Base-by-base conservation (phyloP, 2,329 filamentous ascomycete genomes). In the Monilinia aucupariae region DNA sequence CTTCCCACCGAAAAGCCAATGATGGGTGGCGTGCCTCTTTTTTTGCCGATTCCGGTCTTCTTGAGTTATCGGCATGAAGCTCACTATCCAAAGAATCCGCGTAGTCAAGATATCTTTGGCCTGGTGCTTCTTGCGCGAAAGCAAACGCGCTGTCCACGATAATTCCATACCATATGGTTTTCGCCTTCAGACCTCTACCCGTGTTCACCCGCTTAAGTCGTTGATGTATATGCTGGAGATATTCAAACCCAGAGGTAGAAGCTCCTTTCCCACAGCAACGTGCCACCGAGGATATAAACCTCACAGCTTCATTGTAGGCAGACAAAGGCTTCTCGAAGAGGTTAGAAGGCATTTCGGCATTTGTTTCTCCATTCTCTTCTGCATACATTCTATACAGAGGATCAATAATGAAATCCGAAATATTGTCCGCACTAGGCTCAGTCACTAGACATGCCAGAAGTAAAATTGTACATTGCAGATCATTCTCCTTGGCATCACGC, bases 1-100 rank as follows among this genome's bases (percentile, higher is more conserved):
- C 81, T 69, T 84, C 82, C 81, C 81, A 84, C 39, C 78, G 73
- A 72, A 76, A 82, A n/a, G 66, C 60, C 20, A 63, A 45, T 34
- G 30, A 39, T 32, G 43, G 43, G 49, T 64, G 17, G 41, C 34
- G 49, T 59, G 64, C 20, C 67, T 71, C 27, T 66, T 67, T 27
- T 59, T 55, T 27, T 22, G 30, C 22, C 8, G 22, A 27, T 30
- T 22, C 22, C 10, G 39, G 39, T 13, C 50, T 53, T 9, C 22
- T 45, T 10, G 32, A 27, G 22, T 12, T 54, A 13, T 25, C 41
- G n/a, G 59, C 30, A n/a, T 61, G 49, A n/a, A 54, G 59, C 22
- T 62, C 43, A 25, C 43, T 20, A 41, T 72, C 68, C 55, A 73
- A 59, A 58, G 30, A 64, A 27, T 67, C 63, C 7, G 73, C 73